Base-by-base conservation (phyloP, 2,329 filamentous ascomycete genomes). In the Trichoderma sp. region DNA sequence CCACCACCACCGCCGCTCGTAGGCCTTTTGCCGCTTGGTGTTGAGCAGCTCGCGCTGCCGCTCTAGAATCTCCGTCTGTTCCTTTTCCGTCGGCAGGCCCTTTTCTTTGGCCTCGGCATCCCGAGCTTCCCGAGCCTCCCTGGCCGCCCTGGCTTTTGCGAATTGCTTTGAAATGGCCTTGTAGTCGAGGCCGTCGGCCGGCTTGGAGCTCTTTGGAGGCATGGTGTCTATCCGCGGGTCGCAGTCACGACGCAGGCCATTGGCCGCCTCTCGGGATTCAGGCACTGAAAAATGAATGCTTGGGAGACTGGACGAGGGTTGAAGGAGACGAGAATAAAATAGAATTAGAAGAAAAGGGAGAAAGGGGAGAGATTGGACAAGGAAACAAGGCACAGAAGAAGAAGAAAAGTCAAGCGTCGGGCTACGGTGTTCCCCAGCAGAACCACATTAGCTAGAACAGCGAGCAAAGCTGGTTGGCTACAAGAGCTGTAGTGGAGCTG, bases 1-100 rank as follows among this genome's bases (percentile, higher is more conserved):
- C 88, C 88, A 90, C 73, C 82, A 80, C 84, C 85, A 88, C 39
- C 87, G 84, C 59, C 81, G 79, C 79, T 88, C 85, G 77, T 86
- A 89, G 59, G 81, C 82, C 32, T 79, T 77, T 72, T 85, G 86
- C 73, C 86, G 83, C 71, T 80, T 80, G 68, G 79, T 77, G 74
- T 89, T 87, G 74, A 88, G 81, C 69, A 81, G 80, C 32, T 82
- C 80, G 57, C 85, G 85, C 73, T 82, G 83, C 70, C 79, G 78
- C 73, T 88, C 84, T 7, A 84, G 80, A 53, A 79, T 78, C 50
- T 80, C 78, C n/a, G 81, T 74, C 20, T 79, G 78, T 65, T 81
- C 77, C 69, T 80, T 78, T 68, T 81, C 77, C 30, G 75, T 77
- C 17, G 76, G 77, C 43, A 77, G 73, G 58, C 79, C 78, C 67